Evolutionary conservation across 148 eudicot genomes (phyloP), one percentile per base, ranked within the genome.

Genomic region (Dianthus caryophyllus): DNA sequence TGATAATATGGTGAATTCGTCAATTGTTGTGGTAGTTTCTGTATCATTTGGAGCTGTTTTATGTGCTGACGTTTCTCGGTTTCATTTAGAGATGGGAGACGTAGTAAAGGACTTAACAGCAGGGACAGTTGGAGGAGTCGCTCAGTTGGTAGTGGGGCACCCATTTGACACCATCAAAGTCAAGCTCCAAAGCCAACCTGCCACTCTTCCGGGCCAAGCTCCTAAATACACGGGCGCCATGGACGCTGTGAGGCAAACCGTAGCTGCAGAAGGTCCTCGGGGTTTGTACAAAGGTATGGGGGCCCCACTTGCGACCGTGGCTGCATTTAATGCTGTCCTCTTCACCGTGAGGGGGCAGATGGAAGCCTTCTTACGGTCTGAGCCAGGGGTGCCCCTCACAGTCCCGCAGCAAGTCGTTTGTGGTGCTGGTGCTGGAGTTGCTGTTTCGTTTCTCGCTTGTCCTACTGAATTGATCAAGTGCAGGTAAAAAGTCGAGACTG

Each of bases 231-330:
- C 85, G 0, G 98, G 98, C 36, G 98, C 98, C 5, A 78, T 90
- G 18, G 98, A 94, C 76, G 98, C 98, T 14, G 90, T 94, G 63
- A 86, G 61, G 71, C 86, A 94, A 77, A 94, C 98, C 29, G 1
- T 93, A 20, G 97, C 97, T 0, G 84, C 88, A 25, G 98, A 94
- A 79, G 98, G 98, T 56, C 78, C 90, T 15, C 50, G 80, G 41
- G 98, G 98, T 12, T 64, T 94, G 75, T 94, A 80, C 86, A 94
- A 94, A 79, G 98, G 98, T 26, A 94, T 94, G 98, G 98, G 98
- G 16, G 98, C 98, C 52, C 98, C 98, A 64, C 96, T 94, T 69
- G 98, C 98, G 71, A 94, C 98, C 0, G 97, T 94, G 41, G 98
- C 98, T 2, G 96, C 87, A 64, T 90, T 90, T 71, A 94, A 94